A percentile compares a stretch with the other conserved stretches of the same genome.
phyloP scores from a whole-genome alignment of 495 filamentous ascomycete species.

The Hyaloscypha hepaticicola region DNA sequence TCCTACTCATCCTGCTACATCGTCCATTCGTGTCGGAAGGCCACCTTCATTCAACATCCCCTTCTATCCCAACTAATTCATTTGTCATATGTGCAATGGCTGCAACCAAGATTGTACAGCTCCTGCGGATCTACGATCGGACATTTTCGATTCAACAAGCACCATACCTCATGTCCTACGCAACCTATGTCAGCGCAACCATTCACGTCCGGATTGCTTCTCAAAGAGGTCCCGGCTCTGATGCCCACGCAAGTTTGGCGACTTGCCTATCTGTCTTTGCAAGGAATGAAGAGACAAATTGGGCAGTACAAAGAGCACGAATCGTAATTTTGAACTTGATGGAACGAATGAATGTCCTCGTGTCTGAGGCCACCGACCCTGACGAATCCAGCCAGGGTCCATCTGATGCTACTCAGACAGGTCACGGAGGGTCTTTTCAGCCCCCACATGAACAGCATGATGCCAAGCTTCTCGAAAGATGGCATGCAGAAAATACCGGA shows the following conservation, averaged over 20 bases:
- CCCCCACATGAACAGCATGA: no score
- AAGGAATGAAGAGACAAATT: slow-evolving; percentile 37
- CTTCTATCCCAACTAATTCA: slow-evolving; percentile 28
- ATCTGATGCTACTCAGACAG: not conserved
- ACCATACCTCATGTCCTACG: slow-evolving; percentile 42
- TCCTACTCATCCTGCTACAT: slow-evolving; percentile 29
- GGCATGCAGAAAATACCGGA: not conserved
- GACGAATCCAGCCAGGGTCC: not conserved
- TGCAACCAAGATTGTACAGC: slow-evolving; percentile 26
- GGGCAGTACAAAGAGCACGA: slow-evolving; percentile 36
- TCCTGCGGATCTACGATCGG: slow-evolving; percentile 33
- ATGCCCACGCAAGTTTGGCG: not conserved
- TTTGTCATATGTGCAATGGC: slow-evolving; percentile 33
- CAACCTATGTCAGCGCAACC: slow-evolving; percentile 40
- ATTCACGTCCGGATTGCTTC: slow-evolving; percentile 41
- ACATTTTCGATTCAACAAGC: slow-evolving; percentile 34
- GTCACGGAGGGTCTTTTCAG: not conserved
- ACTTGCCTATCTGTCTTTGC: slow-evolving; percentile 25
- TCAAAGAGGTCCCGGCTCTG: slow-evolving; percentile 33
- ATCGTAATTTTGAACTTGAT: slow-evolving; percentile 38
- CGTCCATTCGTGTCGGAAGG: slow-evolving; percentile 30
- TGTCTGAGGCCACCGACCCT: not conserved
- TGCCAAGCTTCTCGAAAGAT: no score
- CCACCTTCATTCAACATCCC: slow-evolving; percentile 28
- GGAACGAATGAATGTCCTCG: slow-evolving; percentile 36